Evolutionary conservation across 768 basidiomycete species (phyloP).

Genomic region (Mycena indigotica): DNA sequence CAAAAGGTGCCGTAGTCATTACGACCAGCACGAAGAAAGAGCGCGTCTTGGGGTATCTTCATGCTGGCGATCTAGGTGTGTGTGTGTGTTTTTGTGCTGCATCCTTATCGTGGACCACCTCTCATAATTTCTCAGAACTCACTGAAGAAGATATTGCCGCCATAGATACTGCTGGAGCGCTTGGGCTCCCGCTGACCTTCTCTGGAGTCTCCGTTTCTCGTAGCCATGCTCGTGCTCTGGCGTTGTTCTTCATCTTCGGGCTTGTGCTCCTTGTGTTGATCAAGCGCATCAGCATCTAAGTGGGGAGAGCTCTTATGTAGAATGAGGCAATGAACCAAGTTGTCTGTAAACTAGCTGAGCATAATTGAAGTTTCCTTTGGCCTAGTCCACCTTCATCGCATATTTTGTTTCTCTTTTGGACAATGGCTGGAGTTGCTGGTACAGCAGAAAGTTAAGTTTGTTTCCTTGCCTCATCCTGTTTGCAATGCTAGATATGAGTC

Average conservation of each 20-base stretch:
- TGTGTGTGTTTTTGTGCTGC: background rate
- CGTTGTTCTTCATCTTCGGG: background rate
- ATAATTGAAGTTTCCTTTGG: no score
- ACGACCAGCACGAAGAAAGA: slow-evolving; percentile 69
- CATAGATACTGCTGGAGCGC: slow-evolving; percentile 59
- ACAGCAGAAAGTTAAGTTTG: no score
- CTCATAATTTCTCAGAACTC: slow-evolving; percentile 47
- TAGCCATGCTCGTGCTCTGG: background rate
- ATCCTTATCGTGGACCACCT: slow-evolving; percentile 1
- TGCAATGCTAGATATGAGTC: no score
- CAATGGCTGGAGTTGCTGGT: no score
- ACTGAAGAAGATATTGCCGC: slow-evolving; percentile 52
- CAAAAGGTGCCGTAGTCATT: slow-evolving; percentile 65
- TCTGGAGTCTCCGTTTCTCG: background rate
- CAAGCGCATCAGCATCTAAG: no score
- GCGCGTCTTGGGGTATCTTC: slow-evolving; percentile 68
- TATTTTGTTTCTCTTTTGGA: no score
- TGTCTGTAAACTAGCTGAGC: no score
- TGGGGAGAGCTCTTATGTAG: no score
- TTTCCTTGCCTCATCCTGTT: no score
- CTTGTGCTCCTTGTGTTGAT: background rate
- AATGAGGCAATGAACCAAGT: no score
- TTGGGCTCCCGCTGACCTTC: slow-evolving; percentile 5
- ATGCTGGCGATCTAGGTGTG: slow-evolving; percentile 65
- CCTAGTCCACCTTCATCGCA: no score